Conservation (phyloP, 805 yeast genomes). For the Candida glaebosa region DNA sequence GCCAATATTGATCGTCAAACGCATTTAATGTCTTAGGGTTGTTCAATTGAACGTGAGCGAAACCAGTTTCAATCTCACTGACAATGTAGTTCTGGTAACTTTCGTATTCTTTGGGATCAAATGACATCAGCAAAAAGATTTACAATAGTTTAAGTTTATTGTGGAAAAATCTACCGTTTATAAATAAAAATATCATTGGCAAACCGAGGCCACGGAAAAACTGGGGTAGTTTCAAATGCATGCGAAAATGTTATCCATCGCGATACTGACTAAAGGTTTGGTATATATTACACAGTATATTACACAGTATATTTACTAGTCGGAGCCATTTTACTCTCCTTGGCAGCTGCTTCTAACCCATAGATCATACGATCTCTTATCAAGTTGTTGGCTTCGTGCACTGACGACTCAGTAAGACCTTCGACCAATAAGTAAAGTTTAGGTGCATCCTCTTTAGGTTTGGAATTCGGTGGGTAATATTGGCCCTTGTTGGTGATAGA, state of each 20-base stretch:
- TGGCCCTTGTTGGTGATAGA: constrained; percentile 82
- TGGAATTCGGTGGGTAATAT: constrained; percentile 45
- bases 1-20: constrained; percentile 53
- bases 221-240: neutral
- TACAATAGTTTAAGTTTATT: no score
- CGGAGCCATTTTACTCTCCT: constrained; percentile 39
- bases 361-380: constrained; percentile 53
- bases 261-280: no score
- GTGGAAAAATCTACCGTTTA: no score
- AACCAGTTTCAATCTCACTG: constrained; percentile 40
- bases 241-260: no score
- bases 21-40: constrained; percentile 62
- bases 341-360: constrained; percentile 50
- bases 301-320: constrained; percentile 50
- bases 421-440: constrained; percentile 78
- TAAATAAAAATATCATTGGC: no score
- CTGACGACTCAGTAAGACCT: constrained; percentile 58
- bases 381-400: constrained; percentile 55
- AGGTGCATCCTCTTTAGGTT: constrained; percentile 53
- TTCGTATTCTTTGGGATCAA: constrained; percentile 17
- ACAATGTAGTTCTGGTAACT: constrained; percentile 34
- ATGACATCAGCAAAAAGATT: constrained; percentile 14
- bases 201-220: neutral
- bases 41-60: constrained; percentile 58
- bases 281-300: neutral